Percentiles rank a stretch among this genome's conserved stretches.
Evolutionary conservation across 148 eudicot species (phyloP).

Genomic region (Vaccinium darrowii): DNA sequence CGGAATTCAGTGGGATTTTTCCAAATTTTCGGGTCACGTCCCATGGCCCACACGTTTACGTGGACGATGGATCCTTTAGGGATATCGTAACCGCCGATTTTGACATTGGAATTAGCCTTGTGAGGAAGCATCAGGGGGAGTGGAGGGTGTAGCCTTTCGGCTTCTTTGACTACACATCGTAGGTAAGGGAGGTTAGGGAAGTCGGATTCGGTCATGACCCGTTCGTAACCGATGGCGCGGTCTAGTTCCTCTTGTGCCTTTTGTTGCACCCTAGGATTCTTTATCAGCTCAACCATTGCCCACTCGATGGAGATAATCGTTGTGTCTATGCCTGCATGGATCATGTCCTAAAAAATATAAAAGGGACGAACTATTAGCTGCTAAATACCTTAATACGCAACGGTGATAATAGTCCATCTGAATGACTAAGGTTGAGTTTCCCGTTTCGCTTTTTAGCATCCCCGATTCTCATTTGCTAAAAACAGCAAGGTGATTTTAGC

Average conservation of each 20-base stretch:
- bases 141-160: conserved; percentile 75
- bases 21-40: conserved; percentile 66
- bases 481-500: too few species aligned
- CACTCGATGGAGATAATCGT: too few species aligned
- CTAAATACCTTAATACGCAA: too few species aligned
- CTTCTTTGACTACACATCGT: conserved; percentile 64
- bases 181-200: conserved; percentile 73
- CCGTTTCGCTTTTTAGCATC: too few species aligned
- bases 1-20: conserved; percentile 53
- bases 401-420: too few species aligned
- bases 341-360: too few species aligned
- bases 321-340: too few species aligned
- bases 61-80: conserved; percentile 66
- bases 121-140: conserved; percentile 84
- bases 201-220: conserved; percentile 72
- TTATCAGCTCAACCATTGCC: conserved; percentile 39
- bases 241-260: conserved; percentile 81
- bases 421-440: neutral
- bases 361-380: too few species aligned
- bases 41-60: conserved; percentile 80
- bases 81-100: conserved; percentile 73
- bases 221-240: conserved; percentile 56
- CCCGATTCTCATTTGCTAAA: too few species aligned
- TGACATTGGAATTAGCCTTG: conserved; percentile 59
- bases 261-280: conserved; percentile 73